Conservation (phyloP, 2,329 filamentous ascomycete species). For the Stagonosporopsis cucurbitacearum region DNA sequence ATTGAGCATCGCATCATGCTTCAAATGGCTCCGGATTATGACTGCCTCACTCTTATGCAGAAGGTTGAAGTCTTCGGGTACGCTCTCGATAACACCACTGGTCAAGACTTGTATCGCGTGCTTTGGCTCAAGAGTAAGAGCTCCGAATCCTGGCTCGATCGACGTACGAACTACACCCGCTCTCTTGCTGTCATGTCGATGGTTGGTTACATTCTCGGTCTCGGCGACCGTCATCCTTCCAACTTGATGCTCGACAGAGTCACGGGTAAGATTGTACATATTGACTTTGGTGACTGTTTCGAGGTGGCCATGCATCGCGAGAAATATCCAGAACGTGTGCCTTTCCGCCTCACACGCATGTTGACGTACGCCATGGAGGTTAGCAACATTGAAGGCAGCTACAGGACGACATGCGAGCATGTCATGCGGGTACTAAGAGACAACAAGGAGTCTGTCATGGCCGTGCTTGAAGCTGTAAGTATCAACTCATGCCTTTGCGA, state of each 20-base stretch:
- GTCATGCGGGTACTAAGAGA: constrained; percentile 96
- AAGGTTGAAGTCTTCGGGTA: constrained; percentile 99
- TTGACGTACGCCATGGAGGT: constrained; percentile 99
- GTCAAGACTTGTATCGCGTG: constrained; percentile 96
- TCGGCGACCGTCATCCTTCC: constrained; percentile 95
- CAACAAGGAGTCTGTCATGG: constrained; percentile 99
- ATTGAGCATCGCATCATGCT: constrained; percentile 99
- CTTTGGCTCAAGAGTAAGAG: constrained; percentile 99
- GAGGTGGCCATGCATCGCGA: constrained; percentile 99
- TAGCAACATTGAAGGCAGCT: constrained; percentile 98
- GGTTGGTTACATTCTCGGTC: constrained; percentile 98
- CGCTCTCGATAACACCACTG: constrained; percentile 97
- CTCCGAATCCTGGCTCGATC: constrained; percentile 95
- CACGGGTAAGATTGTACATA: constrained; percentile 96
- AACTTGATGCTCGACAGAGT: constrained; percentile 97
- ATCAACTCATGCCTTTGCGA: constrained; percentile 32
- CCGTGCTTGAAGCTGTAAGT: constrained; percentile 94
- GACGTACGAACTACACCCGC: constrained; percentile 97
- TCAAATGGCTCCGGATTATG: constrained; percentile 99
- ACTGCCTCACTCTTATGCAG: constrained; percentile 98
- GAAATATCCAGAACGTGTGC: constrained; percentile 96
- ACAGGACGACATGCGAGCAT: constrained; percentile 96
- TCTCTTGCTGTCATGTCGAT: constrained; percentile 99
- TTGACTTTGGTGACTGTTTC: constrained; percentile 99
- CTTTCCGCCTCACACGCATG: constrained; percentile 98